Percentiles rank a stretch among this genome's conserved stretches.
Conservation (phyloP, 2,329 filamentous ascomycete species). For the Neospermospora avenae region DNA sequence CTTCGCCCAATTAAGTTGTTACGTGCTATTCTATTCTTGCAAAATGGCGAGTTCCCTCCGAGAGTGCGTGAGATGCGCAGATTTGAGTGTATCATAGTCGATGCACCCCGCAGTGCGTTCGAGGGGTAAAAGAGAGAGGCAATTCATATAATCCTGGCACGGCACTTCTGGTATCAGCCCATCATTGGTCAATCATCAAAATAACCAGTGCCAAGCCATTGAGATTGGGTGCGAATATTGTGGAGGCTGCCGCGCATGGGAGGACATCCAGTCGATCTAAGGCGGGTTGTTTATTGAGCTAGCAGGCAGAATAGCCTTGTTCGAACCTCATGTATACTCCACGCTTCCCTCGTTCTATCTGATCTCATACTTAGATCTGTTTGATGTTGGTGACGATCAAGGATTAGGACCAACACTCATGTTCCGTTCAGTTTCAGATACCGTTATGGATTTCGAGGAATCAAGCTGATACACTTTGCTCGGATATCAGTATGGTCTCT, state of each 20-base stretch:
- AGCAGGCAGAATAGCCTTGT: conserved; percentile 15
- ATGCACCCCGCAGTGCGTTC: conserved; percentile 21
- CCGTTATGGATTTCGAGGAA: not conserved
- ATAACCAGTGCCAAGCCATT: conserved; percentile 16
- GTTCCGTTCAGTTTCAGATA: not conserved
- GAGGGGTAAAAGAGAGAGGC: conserved; percentile 15
- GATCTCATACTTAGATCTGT: not conserved
- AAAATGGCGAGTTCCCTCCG: not conserved
- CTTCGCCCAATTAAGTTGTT: not conserved
- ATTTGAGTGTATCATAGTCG: conserved; percentile 8
- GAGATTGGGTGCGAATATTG: conserved; percentile 12
- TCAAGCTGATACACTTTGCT: not conserved
- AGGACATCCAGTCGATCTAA: conserved; percentile 2
- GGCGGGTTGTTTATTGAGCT: not conserved
- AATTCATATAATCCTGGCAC: conserved; percentile 11
- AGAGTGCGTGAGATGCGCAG: not conserved
- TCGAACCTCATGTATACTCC: not conserved
- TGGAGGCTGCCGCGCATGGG: conserved; percentile 11
- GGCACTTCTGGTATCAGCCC: conserved; percentile 11
- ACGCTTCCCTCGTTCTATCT: not conserved
- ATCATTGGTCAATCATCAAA: conserved; percentile 9
- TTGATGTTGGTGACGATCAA: not conserved
- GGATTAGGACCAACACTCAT: conserved; percentile 1
- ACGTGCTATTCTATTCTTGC: not conserved
- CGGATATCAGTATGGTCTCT: not conserved